Percentiles rank a stretch among this genome's conserved stretches.
Conservation (phyloP, 495 filamentous ascomycete species). For the Lophiotrema nucula region DNA sequence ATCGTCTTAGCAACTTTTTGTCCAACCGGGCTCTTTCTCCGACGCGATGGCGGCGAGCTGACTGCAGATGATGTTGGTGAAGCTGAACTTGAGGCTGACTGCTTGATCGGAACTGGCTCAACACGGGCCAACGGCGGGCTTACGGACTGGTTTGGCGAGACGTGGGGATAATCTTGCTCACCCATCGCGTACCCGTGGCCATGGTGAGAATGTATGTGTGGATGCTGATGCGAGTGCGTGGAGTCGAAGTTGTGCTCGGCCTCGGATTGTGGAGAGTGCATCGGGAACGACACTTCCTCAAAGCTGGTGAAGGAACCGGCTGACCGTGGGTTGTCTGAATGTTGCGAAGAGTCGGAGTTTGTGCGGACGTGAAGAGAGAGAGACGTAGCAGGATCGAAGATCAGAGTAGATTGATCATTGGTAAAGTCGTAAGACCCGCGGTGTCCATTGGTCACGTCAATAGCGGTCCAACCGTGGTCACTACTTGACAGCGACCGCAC, state of each 20-base stretch:
- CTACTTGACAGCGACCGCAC: constrained; percentile 78
- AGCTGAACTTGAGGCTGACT: constrained; percentile 53
- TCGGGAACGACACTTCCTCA: constrained; percentile 72
- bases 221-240: constrained; percentile 5
- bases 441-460: constrained; percentile 55
- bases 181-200: constrained; percentile 32
- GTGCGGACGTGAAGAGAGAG: constrained; percentile 82
- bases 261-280: constrained; percentile 59
- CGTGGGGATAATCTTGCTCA: constrained; percentile 24
- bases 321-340: constrained; percentile 62
- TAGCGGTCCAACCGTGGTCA: constrained; percentile 78
- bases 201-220: constrained; percentile 6
- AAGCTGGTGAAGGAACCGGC: constrained; percentile 68
- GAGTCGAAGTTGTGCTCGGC: constrained; percentile 36
- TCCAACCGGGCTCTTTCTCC: constrained; percentile 64
- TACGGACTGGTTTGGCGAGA: constrained; percentile 49
- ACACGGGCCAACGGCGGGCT: constrained; percentile 65
- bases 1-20: constrained; percentile 74
- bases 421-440: constrained; percentile 54
- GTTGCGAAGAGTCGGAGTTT: constrained; percentile 78
- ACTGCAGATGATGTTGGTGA: constrained; percentile 47
- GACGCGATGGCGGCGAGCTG: constrained; percentile 62
- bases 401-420: constrained; percentile 53
- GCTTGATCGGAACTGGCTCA: constrained; percentile 70
- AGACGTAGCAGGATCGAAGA: constrained; percentile 69